Conservation (phyloP, 2,329 filamentous ascomycete genomes). For the Pseudocercospora eumusae region DNA sequence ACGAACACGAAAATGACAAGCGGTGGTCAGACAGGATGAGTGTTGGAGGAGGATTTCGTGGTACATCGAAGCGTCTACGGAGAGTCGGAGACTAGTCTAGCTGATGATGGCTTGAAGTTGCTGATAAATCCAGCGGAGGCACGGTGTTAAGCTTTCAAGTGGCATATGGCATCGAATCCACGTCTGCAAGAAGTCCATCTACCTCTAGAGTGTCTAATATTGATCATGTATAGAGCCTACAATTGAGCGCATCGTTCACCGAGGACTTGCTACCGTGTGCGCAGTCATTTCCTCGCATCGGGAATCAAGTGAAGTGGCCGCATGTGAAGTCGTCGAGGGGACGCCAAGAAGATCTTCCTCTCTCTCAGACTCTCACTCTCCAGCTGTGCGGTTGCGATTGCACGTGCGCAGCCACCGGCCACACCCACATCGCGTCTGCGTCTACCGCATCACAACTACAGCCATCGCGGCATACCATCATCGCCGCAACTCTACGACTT, state of each 20-base stretch:
- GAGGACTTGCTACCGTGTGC: too few species aligned
- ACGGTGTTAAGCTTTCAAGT: neutral
- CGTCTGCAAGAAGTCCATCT: too few species aligned
- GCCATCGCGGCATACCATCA: neutral
- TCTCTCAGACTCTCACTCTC: neutral
- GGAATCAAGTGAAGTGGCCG: neutral
- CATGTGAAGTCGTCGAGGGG: neutral
- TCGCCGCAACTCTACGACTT: neutral
- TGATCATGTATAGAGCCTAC: neutral
- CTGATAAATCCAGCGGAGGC: conserved; percentile 1
- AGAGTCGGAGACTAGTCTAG: too few species aligned
- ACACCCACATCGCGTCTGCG: neutral
- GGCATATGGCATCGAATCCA: neutral
- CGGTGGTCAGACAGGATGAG: neutral
- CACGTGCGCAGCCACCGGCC: neutral
- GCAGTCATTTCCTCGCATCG: neutral
- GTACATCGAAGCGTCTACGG: too few species aligned
- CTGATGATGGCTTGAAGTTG: neutral
- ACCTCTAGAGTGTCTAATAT: neutral
- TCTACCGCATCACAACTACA: neutral
- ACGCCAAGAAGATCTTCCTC: neutral
- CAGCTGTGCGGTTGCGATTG: neutral
- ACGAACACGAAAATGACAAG: conserved; percentile 8
- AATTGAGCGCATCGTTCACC: neutral
- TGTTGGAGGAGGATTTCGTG: conserved; percentile 1